Base-by-base conservation (phyloP, 2,329 filamentous ascomycete genomes). In the Phoma herbarum region DNA sequence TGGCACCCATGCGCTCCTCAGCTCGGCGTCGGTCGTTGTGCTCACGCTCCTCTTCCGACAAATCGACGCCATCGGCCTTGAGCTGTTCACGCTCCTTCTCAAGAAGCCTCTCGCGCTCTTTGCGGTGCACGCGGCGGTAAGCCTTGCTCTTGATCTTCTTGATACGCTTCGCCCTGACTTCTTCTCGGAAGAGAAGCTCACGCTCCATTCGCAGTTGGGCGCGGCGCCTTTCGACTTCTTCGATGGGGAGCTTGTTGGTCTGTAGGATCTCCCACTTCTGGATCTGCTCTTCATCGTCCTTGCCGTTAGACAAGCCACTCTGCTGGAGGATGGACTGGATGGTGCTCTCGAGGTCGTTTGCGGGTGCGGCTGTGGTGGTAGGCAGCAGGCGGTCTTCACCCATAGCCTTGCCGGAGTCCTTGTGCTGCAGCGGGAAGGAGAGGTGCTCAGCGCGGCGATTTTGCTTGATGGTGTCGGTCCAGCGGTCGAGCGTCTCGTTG, bases 61-160 rank as follows among this genome's bases (percentile, higher is more conserved):
- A 77, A 60, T 87, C 83, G 49, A 87, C 80, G 3, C 85, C 86
- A 18, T 84, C 84, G 49, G 86, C 85, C 45, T 82, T 80, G 50
- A 88, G 77, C 37, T 84, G 83, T 57, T 86, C 82, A 53, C 82
- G 80, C 64, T 89, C 86, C 47, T 83, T 79, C 60, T 86, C 79
- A 48, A 85, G 82, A 59, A 85, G 72, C 62, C 83, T 83, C 73
- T 89, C 86, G 14, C 86, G 82, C 73, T 90, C 91, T 74, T 90
- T 97, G 35, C 94, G 88, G 78, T 98, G 94, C 14, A 98, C 90
- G 43, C 93, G 89, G 54, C 94, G 91, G 75, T 96, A 99, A 0
- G 93, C 87, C 77, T 97, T 99, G 75, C 91, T 96, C 84, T 99
- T 99, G 81, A 99, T 99, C 82, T 98, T 98, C 81, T 97, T 97